Evolutionary conservation across 805 yeast species (phyloP), one percentile per base, ranked within the genome.

Genomic region (Cyberlindnera subsufficiens): DNA sequence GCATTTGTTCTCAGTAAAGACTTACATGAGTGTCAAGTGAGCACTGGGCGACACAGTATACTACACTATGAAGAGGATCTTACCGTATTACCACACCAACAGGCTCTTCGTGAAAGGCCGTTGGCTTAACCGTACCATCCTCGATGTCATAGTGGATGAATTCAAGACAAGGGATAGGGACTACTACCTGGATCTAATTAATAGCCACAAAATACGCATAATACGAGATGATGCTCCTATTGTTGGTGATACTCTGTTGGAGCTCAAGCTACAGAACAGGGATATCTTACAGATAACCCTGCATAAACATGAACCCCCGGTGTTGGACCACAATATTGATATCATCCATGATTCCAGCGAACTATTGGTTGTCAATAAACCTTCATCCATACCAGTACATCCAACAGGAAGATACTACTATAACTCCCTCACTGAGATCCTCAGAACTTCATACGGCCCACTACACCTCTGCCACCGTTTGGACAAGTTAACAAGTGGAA

Each of bases 381-480:
- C 99, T 0, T 75, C 91, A 5, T 96, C 98, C 0, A 72, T 91
- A 1, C 97, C 99, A 0, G 96, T 87, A 0, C 99, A 93, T 59
- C 98, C 99, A 3, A 84, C 97, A 0, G 99, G 99, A 0, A 66
- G 89, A 47, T 80, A 81, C 70, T 63, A 89, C 58, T 76, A 79
- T 63, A 77, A 82, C 59, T 78, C 95, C 0, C 74, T 88, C n/a
- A 86, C 95, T 7, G 83, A 80, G 58, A 76, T 87, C 3, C 64
- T 93, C 47, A 82, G 86, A 59, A 19, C 30, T 8, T 15, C 15
- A 9, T 32, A 32, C 13, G 77, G 74, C 43, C 91, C 89, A 53
- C 57, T 72, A 42, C 80, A 80, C 1, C 13, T 49, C 1, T 89
- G 96, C 60, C 90, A 93, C 61, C 70, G 99, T 44, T 69, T 93